Percentiles rank a stretch among this genome's conserved stretches.
phyloP scores from a whole-genome alignment of 305 asterid species.

The Fraxinus velutina region DNA sequence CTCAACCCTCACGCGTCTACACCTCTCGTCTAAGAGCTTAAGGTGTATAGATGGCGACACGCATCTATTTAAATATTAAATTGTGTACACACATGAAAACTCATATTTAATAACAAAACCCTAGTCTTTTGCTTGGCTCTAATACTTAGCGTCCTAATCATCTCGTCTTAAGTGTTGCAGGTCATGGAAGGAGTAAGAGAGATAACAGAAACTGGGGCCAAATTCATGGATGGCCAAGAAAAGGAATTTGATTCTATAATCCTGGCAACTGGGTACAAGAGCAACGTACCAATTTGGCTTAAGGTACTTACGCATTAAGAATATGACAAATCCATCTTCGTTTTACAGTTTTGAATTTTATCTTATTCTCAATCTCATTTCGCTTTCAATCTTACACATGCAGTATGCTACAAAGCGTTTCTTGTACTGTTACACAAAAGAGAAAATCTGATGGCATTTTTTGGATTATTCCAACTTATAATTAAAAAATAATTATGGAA shows the following conservation, averaged over 20 bases:
- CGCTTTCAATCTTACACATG: constrained; percentile 64
- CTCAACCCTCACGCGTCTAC: not conserved
- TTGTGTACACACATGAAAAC: not conserved
- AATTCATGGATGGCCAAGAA: constrained; percentile 75
- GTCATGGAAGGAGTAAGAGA: constrained; percentile 69
- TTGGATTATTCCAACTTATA: constrained; percentile 46
- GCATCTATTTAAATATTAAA: not conserved
- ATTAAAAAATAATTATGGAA: constrained; percentile 25
- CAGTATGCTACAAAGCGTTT: constrained; percentile 58
- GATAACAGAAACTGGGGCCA: constrained; percentile 71
- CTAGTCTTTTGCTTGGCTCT: not conserved
- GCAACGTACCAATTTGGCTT: constrained; percentile 92
- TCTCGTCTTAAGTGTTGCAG: constrained; percentile 30
- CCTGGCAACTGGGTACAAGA: constrained; percentile 90
- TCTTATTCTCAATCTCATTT: constrained; percentile 44
- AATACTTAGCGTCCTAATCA: not conserved
- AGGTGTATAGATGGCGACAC: constrained; percentile 87
- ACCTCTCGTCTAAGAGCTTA: constrained; percentile 5
- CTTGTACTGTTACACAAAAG: constrained; percentile 47
- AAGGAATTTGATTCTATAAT: constrained; percentile 70
- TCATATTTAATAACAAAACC: not conserved
- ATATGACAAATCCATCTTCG: constrained; percentile 1
- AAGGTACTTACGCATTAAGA: constrained; percentile 46
- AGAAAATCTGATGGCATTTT: constrained; percentile 75
- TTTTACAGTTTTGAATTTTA: not conserved